phyloP scores from a whole-genome alignment of 2,329 filamentous ascomycete genomes.

The Emericellopsis cladophorae region DNA sequence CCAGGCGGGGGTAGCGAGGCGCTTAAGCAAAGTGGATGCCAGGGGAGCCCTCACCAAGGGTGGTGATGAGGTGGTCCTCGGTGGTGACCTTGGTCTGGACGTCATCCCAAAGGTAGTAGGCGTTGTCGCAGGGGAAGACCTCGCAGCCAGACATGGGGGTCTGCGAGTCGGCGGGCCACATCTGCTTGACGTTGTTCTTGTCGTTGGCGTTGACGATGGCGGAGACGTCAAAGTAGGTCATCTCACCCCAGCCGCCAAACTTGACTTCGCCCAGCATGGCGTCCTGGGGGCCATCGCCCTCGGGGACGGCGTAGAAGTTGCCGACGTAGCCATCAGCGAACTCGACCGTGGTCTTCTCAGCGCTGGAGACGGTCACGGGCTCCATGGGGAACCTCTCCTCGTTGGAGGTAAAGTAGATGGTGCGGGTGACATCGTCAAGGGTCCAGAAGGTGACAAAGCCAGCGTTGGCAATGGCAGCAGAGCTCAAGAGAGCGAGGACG shows the following conservation, averaged over 20 bases:
- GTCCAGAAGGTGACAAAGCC: constrained; percentile 43
- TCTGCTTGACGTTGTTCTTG: constrained; percentile 37
- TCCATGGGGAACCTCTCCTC: constrained; percentile 19
- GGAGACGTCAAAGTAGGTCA: constrained; percentile 46
- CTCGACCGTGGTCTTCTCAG: constrained; percentile 23
- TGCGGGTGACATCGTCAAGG: constrained; percentile 37
- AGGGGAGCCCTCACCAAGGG: constrained; percentile 25
- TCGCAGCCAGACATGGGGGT: constrained; percentile 35
- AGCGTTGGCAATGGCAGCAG: constrained; percentile 28
- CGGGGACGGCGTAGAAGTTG: constrained; percentile 35
- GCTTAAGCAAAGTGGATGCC: constrained; percentile 5
- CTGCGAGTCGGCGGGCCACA: constrained; percentile 29
- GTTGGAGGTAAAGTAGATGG: constrained; percentile 36
- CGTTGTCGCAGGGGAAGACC: constrained; percentile 37
- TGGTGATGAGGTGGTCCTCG: constrained; percentile 36
- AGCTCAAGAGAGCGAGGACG: constrained; percentile 28
- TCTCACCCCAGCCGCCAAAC: constrained; percentile 32
- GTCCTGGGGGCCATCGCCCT: constrained; percentile 23
- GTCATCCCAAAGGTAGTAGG: constrained; percentile 41
- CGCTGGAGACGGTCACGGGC: constrained; percentile 24
- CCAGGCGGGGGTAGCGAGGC: background rate
- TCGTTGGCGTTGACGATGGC: constrained; percentile 42
- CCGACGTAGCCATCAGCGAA: constrained; percentile 32
- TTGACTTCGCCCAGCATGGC: constrained; percentile 42
- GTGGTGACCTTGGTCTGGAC: constrained; percentile 39